These are phyloP conservation scores for Claviceps cyperi DNA, from an alignment of 2,329 filamentous ascomycete species.

Conservation along the genomic window DNA sequence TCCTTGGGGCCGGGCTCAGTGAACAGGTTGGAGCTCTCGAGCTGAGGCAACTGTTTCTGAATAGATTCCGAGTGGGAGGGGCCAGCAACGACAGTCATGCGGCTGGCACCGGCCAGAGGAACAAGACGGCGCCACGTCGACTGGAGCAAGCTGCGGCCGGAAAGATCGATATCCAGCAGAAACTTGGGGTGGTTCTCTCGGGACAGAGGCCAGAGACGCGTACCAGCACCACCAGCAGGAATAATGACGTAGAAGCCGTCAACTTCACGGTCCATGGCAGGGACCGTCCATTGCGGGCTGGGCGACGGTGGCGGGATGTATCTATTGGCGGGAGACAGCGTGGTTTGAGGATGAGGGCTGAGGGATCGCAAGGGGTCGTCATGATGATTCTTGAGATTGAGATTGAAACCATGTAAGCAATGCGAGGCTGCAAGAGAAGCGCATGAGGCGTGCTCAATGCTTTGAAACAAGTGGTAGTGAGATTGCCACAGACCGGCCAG, in stretches of 20 bases:
- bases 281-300: constrained; percentile 5
- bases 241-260: constrained; percentile 15
- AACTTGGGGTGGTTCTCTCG: constrained; percentile 16
- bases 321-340: constrained; percentile 7
- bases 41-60: constrained; percentile 11
- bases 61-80: constrained; percentile 13
- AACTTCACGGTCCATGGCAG: constrained; percentile 10
- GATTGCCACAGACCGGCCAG: background rate
- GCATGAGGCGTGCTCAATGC: background rate
- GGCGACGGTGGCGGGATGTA: constrained; percentile 7
- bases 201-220: constrained; percentile 14
- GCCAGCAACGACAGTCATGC: constrained; percentile 14
- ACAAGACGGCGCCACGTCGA: constrained; percentile 14
- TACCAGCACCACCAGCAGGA: constrained; percentile 14
- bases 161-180: constrained; percentile 13
- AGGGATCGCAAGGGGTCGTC: constrained; percentile 7
- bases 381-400: constrained; percentile 2
- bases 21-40: constrained; percentile 11
- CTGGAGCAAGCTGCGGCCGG: constrained; percentile 13
- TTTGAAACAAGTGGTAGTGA: background rate
- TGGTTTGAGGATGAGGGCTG: constrained; percentile 6
- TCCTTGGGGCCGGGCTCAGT: constrained; percentile 15
- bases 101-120: constrained; percentile 12
- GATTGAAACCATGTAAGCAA: background rate
- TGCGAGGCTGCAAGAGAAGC: background rate